A percentile compares a stretch with the other conserved stretches of the same genome.
phyloP scores from a whole-genome alignment of 73 alveolate genomes.

The Blepharisma japonicum region DNA sequence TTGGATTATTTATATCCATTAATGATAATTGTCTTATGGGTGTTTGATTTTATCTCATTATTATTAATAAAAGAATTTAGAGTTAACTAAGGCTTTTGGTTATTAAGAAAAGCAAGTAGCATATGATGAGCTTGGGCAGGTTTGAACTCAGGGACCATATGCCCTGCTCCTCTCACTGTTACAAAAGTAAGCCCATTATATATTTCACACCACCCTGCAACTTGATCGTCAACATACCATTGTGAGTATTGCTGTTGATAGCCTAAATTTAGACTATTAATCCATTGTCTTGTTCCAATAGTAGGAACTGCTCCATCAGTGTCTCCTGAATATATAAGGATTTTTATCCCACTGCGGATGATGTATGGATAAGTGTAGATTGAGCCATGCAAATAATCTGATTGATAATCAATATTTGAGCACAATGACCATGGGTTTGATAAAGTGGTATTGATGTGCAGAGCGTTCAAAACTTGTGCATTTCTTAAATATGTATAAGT shows the following conservation, averaged over 20 bases:
- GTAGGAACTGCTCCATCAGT: constrained; percentile 69
- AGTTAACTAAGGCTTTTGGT: background rate
- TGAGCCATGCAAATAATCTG: constrained; percentile 34
- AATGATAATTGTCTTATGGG: no score
- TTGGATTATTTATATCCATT: no score
- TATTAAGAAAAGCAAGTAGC: constrained; percentile 39
- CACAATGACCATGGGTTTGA: constrained; percentile 63
- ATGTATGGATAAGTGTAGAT: constrained; percentile 43
- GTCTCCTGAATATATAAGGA: constrained; percentile 63
- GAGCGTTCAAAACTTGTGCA: constrained; percentile 33
- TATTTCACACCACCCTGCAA: constrained; percentile 59
- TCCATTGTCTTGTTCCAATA: constrained; percentile 57
- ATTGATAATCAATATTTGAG: constrained; percentile 38
- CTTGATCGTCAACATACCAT: constrained; percentile 44
- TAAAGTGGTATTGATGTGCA: constrained; percentile 32
- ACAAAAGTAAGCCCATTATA: constrained; percentile 69
- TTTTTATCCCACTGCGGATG: constrained; percentile 31
- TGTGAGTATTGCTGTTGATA: constrained; percentile 49
- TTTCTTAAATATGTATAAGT: constrained; percentile 35
- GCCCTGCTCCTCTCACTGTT: constrained; percentile 96
- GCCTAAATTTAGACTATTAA: constrained; percentile 42
- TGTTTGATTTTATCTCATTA: no score
- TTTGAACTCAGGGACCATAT: constrained; percentile 93
- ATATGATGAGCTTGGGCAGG: constrained; percentile 54
- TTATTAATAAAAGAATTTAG: no score